These are phyloP conservation scores for Leptographium galeiforme DNA, from an alignment of 2,329 filamentous ascomycete species.

Conservation along the genomic window DNA sequence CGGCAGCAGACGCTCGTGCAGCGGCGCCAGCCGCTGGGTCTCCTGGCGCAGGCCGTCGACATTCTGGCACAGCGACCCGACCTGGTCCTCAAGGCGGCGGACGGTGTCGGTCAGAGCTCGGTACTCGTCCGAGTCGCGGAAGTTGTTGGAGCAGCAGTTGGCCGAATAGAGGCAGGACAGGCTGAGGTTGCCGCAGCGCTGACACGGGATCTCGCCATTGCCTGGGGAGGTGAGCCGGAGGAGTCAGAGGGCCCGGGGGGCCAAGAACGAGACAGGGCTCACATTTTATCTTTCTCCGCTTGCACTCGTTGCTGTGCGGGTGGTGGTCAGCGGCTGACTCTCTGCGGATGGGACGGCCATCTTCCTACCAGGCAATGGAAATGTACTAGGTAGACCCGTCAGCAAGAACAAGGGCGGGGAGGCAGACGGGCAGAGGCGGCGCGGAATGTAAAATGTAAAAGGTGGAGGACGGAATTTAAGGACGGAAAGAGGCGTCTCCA, in stretches of 20 bases:
- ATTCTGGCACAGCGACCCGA: constrained; percentile 61
- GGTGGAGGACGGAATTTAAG: background rate
- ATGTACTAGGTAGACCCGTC: constrained; percentile 31
- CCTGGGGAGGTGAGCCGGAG: constrained; percentile 8
- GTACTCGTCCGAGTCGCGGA: constrained; percentile 54
- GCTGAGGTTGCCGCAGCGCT: constrained; percentile 55
- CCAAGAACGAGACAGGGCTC: constrained; percentile 11
- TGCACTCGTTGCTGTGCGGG: constrained; percentile 34
- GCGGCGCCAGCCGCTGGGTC: constrained; percentile 28
- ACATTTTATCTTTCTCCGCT: constrained; percentile 27
- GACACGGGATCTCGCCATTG: constrained; percentile 55
- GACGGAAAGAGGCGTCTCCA: background rate
- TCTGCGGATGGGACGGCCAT: background rate
- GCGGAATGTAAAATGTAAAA: no score
- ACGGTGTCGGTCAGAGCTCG: constrained; percentile 67
- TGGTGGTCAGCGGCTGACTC: no score
- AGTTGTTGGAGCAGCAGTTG: constrained; percentile 27
- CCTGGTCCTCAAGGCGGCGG: constrained; percentile 65
- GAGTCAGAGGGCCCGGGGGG: background rate
- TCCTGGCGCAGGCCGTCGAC: constrained; percentile 54
- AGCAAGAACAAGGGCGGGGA: background rate
- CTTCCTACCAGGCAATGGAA: constrained; percentile 45
- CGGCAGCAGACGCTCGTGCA: constrained; percentile 27
- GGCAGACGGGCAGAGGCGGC: background rate
- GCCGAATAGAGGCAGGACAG: constrained; percentile 21